These are phyloP conservation scores for Lactarius sp. DNA, from an alignment of 768 basidiomycete genomes.

Conservation along the genomic window DNA sequence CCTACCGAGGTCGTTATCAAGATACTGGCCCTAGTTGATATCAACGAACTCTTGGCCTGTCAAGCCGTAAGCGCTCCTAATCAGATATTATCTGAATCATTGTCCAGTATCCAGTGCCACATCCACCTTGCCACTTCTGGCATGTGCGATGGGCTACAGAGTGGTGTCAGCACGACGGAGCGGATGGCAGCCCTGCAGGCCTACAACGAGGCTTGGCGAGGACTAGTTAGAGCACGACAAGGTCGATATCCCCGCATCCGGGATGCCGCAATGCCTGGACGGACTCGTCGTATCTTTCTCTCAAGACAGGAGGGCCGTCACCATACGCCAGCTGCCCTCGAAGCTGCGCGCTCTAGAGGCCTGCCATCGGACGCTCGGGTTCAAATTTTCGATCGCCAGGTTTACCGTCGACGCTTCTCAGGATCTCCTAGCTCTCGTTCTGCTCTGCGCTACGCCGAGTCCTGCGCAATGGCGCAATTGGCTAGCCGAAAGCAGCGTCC, in stretches of 20 bases:
- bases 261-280: conserved; percentile 3
- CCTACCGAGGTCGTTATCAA: too few species aligned
- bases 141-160: background rate
- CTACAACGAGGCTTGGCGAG: background rate
- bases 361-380: conserved; percentile 1
- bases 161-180: background rate
- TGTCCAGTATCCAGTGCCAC: background rate
- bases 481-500: background rate
- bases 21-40: too few species aligned
- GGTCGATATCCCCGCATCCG: conserved; percentile 1
- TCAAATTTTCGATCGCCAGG: background rate
- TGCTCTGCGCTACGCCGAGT: background rate
- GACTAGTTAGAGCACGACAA: conserved; percentile 6
- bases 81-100: too few species aligned
- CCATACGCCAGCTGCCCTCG: background rate
- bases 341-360: background rate
- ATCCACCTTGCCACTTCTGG: conserved; percentile 8
- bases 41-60: too few species aligned
- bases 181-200: background rate
- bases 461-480: background rate
- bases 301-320: background rate
- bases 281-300: background rate
- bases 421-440: conserved; percentile 1
- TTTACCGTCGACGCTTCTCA: background rate
- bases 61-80: too few species aligned